Evolutionary conservation across 2,329 filamentous ascomycete genomes (phyloP).

Genomic region (Colletotrichum sojae): DNA sequence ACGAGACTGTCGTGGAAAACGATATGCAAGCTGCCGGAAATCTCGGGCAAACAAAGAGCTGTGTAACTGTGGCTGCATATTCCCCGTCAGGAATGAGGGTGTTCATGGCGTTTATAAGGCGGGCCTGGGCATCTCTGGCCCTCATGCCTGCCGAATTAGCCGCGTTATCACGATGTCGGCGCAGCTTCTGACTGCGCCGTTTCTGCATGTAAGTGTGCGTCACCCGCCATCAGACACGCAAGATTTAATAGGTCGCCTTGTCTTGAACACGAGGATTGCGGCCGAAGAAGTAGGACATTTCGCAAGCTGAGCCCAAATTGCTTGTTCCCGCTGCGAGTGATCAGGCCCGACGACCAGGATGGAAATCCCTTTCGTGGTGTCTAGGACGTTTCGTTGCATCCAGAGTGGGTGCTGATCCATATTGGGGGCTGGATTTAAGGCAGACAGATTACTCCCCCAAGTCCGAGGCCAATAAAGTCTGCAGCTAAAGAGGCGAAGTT

Average conservation of each 20-base stretch:
- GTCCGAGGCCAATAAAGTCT: neutral
- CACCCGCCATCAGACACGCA: neutral
- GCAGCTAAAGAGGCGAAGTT: neutral
- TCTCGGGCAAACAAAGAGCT: neutral
- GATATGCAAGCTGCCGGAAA: neutral
- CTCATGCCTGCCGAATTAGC: neutral
- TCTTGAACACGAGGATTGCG: neutral
- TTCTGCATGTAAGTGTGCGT: neutral
- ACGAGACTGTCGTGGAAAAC: neutral
- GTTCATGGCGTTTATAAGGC: neutral
- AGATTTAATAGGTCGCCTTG: neutral
- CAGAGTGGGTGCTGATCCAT: neutral
- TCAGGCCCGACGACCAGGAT: neutral
- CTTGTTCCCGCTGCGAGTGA: neutral
- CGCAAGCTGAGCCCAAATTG: neutral
- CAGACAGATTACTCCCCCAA: neutral
- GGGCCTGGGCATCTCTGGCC: neutral
- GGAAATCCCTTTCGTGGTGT: neutral
- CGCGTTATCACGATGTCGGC: neutral
- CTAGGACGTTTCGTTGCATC: neutral
- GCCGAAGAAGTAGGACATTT: neutral
- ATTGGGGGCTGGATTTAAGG: neutral
- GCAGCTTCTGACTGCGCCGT: neutral
- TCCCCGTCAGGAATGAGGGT: neutral
- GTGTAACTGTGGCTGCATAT: neutral